phyloP scores from a whole-genome alignment of 805 yeast species.

The Starmerella roubikii region DNA sequence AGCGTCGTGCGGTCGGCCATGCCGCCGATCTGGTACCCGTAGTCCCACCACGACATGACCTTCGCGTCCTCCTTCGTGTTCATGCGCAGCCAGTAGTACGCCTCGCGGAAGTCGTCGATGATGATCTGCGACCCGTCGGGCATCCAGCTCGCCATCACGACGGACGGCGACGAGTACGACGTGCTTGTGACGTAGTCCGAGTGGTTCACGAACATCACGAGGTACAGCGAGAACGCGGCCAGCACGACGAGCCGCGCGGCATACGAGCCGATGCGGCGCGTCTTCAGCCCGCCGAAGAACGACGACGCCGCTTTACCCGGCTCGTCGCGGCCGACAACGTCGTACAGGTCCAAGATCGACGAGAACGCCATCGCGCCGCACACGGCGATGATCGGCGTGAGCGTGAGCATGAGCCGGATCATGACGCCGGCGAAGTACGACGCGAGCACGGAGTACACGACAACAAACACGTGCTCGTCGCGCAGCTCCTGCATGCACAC shows the following conservation, averaged over 20 bases:
- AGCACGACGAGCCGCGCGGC: slow-evolving; percentile 51
- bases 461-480: slow-evolving; percentile 85
- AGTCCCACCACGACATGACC: slow-evolving; percentile 99
- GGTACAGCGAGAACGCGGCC: slow-evolving; percentile 55
- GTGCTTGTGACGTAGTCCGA: slow-evolving; percentile 95
- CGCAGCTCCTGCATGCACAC: slow-evolving; percentile 76
- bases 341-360: slow-evolving; percentile 66
- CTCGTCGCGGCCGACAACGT: slow-evolving; percentile 9
- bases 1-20: slow-evolving; percentile 98
- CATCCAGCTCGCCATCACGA: slow-evolving; percentile 68
- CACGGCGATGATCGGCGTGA: slow-evolving; percentile 93
- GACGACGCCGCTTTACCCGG: not conserved
- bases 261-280: slow-evolving; percentile 19
- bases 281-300: slow-evolving; percentile 18
- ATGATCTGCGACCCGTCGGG: slow-evolving; percentile 76
- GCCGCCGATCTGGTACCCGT: slow-evolving; percentile 98
- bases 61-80: slow-evolving; percentile 93
- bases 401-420: slow-evolving; percentile 93
- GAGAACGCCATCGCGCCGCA: slow-evolving; percentile 82
- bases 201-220: slow-evolving; percentile 73
- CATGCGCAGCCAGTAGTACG: slow-evolving; percentile 97
- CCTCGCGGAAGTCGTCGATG: slow-evolving; percentile 97
- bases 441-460: slow-evolving; percentile 83
- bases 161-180: slow-evolving; percentile 96
- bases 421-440: slow-evolving; percentile 98